Evolutionary conservation across 805 yeast species (phyloP).

Genomic region (Ogataea haglerorum): DNA sequence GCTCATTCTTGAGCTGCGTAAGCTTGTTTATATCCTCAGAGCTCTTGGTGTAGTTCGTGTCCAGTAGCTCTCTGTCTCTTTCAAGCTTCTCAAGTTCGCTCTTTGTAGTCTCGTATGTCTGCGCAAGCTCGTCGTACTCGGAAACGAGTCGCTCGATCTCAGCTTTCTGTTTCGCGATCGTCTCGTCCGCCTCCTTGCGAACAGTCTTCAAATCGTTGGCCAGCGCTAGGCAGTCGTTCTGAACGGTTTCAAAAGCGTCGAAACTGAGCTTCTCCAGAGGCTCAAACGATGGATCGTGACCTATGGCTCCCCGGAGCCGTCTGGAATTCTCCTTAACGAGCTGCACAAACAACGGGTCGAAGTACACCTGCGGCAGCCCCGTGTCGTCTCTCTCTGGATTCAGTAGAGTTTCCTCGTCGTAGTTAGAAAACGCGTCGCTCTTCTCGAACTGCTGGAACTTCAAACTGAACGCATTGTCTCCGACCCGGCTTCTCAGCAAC

Average conservation of each 20-base stretch:
- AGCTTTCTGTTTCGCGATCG: conserved; percentile 16
- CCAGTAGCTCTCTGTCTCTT: conserved; percentile 25
- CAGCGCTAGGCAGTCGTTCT: conserved; percentile 30
- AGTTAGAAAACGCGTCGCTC: conserved; percentile 49
- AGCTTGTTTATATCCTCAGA: conserved; percentile 27
- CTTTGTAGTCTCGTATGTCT: conserved; percentile 20
- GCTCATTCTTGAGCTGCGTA: conserved; percentile 21
- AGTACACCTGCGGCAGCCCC: conserved; percentile 83
- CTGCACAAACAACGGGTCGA: conserved; percentile 59
- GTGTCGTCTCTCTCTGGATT: conserved; percentile 65
- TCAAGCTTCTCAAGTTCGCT: conserved; percentile 35
- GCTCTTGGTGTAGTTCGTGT: conserved; percentile 21
- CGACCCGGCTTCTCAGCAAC: conserved; percentile 66
- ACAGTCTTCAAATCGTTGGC: conserved; percentile 15
- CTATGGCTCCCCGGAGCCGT: conserved; percentile 67
- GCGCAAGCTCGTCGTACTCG: conserved; percentile 35
- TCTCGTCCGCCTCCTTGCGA: conserved; percentile 18
- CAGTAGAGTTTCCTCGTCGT: conserved; percentile 47
- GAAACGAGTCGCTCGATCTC: conserved; percentile 23
- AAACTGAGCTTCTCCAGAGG: conserved; percentile 66
- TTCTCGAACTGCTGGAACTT: conserved; percentile 73
- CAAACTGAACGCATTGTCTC: conserved; percentile 73
- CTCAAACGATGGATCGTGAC: conserved; percentile 69
- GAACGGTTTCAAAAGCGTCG: conserved; percentile 51
- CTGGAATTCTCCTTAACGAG: conserved; percentile 65